Conservation (phyloP, 2,329 filamentous ascomycete genomes). For the Epichloe scottii region DNA sequence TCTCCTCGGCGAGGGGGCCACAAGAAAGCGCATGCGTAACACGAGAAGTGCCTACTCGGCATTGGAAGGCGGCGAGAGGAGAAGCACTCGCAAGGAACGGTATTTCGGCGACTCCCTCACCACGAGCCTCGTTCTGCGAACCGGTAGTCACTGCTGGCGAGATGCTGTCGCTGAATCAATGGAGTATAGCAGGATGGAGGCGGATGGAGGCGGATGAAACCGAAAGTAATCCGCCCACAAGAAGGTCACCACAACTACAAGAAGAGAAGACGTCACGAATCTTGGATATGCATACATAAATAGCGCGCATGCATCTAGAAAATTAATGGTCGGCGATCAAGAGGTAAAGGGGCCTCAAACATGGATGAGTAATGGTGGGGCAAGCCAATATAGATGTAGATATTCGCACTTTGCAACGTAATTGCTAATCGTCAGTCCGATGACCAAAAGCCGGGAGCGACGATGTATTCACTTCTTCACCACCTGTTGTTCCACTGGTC, state of each 20-base stretch:
- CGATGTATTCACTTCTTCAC: background rate
- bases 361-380: too few relatives aligned
- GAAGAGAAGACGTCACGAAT: background rate
- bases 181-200: constrained; percentile 8
- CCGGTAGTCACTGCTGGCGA: constrained; percentile 36
- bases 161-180: constrained; percentile 12
- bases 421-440: background rate
- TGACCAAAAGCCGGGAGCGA: background rate
- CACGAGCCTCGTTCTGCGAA: constrained; percentile 49
- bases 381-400: too few relatives aligned
- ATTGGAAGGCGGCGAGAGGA: constrained; percentile 59
- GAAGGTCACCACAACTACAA: background rate
- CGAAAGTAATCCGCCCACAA: constrained; percentile 4
- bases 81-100: constrained; percentile 52
- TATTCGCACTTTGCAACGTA: too few relatives aligned
- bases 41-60: constrained; percentile 67
- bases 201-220: background rate
- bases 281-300: too few relatives aligned
- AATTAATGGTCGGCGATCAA: background rate
- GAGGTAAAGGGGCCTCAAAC: background rate
- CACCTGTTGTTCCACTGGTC: background rate
- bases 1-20: constrained; percentile 46
- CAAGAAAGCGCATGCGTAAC: constrained; percentile 44
- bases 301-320: background rate
- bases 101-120: constrained; percentile 58